Conservation (phyloP, 306 rosid species). For the Boehmeria nivea region DNA sequence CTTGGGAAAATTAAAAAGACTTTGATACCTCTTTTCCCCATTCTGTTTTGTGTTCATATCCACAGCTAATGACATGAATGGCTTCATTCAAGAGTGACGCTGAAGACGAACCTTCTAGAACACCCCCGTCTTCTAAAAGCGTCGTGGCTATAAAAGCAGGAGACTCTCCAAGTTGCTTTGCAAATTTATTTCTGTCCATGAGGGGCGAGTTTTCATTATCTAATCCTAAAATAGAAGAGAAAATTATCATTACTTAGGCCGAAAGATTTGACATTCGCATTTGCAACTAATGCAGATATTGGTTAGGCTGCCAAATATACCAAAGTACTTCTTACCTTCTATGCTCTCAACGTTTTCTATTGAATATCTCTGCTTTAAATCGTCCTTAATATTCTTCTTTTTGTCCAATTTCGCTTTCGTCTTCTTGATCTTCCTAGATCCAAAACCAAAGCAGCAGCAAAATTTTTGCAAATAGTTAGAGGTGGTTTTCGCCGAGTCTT, state of each 20-base stretch:
- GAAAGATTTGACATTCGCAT: too few relatives aligned
- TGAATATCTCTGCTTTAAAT: conserved; percentile 54
- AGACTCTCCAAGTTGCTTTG: conserved; percentile 82
- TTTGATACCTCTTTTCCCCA: conserved; percentile 83
- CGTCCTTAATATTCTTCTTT: conserved; percentile 54
- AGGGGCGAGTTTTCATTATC: conserved; percentile 60
- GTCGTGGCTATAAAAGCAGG: conserved; percentile 65
- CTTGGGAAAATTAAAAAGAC: neutral
- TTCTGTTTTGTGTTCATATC: conserved; percentile 90
- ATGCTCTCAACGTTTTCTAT: conserved; percentile 63
- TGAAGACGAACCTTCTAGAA: conserved; percentile 52
- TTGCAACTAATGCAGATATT: too few relatives aligned
- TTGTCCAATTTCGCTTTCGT: conserved; percentile 46
- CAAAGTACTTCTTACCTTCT: conserved; percentile 49
- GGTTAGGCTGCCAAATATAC: too few relatives aligned
- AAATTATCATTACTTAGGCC: too few relatives aligned
- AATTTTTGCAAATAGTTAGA: conserved; percentile 84
- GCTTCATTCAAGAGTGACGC: conserved; percentile 91
- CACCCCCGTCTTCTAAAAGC: conserved; percentile 73
- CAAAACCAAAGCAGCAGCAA: conserved; percentile 71
- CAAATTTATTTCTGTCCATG: conserved; percentile 67
- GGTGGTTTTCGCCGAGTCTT: conserved; percentile 59
- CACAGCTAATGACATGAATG: conserved; percentile 88
- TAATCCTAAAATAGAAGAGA: too few relatives aligned
- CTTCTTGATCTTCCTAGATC: conserved; percentile 63